Evolutionary conservation across 225 moss, liverwort and hornwort species (phyloP), one percentile per base, ranked within the genome.

Genomic region (Polytrichum formosum): DNA sequence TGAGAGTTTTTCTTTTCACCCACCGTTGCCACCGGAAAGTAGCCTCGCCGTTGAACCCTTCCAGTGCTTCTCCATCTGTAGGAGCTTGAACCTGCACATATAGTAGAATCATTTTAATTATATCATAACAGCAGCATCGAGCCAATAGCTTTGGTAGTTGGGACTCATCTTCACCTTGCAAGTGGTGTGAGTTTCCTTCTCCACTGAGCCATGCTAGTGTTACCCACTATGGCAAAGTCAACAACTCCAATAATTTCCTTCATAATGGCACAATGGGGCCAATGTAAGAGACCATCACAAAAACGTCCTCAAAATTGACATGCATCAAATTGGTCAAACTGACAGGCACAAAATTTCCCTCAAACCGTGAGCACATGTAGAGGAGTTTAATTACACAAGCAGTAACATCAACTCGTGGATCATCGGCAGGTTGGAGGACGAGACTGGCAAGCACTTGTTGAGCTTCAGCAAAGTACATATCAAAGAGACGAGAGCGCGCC

Each of bases 11-110:
- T 31, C 64, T 71, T 76, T 25, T 31, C 64, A 67, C 85, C 72
- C 74, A 88, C 92, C 86, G 87, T 69, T 96, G 96, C 82, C 85
- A 93, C 63, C 96, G 90, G 64, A 96, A 96, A 5, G 90, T 79
- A 73, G 93, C 93, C 67, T 93, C 92, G 19, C 93, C 91, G 61
- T 82, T 87, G 69, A 90, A 75, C 9, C 83, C 78, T 63, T 82
- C 90, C 63, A 80, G 56, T 29, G 81, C 70, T 33, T 74, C 78
- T 66, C 77, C 87, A 75, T 75, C 75, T 56, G 79, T 81, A 46
- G 93, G 91, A 67, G 90, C 87, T 76, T 81, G 78, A 27, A 87
- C 73, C 83, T 83, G 69, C 67, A 60, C 13, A 26, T 46, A 21
- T 58, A 7, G n/a, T 23, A 7, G 58, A 2, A 46, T 46, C 4